Base-by-base conservation (phyloP, 495 filamentous ascomycete species). In the Haplographium delicatum region DNA sequence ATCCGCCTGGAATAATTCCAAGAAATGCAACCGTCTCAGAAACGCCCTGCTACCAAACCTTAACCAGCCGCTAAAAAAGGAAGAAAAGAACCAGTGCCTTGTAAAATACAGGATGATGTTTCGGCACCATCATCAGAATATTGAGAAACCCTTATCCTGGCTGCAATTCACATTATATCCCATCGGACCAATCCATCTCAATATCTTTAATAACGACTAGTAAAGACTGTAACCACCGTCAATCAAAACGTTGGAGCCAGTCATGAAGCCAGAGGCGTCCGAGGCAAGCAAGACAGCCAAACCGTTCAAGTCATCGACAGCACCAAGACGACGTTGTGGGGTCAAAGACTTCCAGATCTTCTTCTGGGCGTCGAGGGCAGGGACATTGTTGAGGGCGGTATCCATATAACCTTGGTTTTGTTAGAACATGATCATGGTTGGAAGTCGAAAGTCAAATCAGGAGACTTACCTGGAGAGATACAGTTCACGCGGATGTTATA, bases 221-320 rank as follows among this genome's bases (percentile, higher is more conserved):
- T 61, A 68, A 47, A 68, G 68, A 4, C 71, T 71, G 61, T 72
- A 76, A 51, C 82, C 73, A 58, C 81, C 85, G 65, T 89, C 85
- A 44, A 85, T 83, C 53, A 86, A 73, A 57, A 89, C 74, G 69
- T 93, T 84, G 48, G 78, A 69, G 18, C 89, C 89, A 20, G 87
- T 94, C 73, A 91, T 85, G 68, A 87, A 95, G 16, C 71, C 68
- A 18, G 76, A 81, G 3, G 84, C 82, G 52, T 88, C 83, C 31
- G 84, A 87, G 1, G 82, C 81, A 44, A 95, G 70, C 65, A 86
- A 86, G 33, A 91, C 82, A 28, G 88, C 84, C 22, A 89, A 72
- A 15, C 82, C 84, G 59, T 91, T 89, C 20, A 94, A 68, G 57
- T 62, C 89, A 57, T 89, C 81, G 10, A 85, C 80, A 33, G 64